Conservation (phyloP, 306 rosid species). For the Cucurbita pepo region DNA sequence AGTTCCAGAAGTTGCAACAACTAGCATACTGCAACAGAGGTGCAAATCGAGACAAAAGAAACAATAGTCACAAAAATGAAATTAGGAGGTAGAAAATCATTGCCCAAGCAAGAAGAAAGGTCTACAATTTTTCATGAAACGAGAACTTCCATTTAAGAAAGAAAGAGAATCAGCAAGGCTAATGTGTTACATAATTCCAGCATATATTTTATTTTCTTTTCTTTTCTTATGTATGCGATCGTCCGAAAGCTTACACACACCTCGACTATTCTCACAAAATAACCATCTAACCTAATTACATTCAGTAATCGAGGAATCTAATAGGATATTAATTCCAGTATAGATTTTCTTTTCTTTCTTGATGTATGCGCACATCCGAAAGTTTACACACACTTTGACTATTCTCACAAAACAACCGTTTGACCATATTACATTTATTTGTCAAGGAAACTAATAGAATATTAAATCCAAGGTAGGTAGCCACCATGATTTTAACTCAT, state of each 20-base stretch:
- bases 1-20: slow-evolving; percentile 92
- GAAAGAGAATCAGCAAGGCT: background rate
- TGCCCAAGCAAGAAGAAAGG: background rate
- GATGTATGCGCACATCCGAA: no score
- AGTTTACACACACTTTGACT: background rate
- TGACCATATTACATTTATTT: background rate
- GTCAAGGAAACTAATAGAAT: background rate
- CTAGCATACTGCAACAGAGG: slow-evolving; percentile 55
- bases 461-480: background rate
- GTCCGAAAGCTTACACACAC: no score
- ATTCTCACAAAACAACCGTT: background rate
- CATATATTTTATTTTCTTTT: background rate
- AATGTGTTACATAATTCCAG: background rate
- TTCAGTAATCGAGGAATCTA: no score
- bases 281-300: no score
- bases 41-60: background rate
- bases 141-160: background rate
- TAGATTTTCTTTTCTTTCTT: no score
- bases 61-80: background rate
- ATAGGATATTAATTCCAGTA: no score
- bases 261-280: no score
- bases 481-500: background rate
- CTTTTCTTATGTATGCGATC: no score
- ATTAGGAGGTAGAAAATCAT: background rate
- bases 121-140: background rate